Conservation (phyloP, 2,329 filamentous ascomycete species). For the Monilinia fructigena region DNA sequence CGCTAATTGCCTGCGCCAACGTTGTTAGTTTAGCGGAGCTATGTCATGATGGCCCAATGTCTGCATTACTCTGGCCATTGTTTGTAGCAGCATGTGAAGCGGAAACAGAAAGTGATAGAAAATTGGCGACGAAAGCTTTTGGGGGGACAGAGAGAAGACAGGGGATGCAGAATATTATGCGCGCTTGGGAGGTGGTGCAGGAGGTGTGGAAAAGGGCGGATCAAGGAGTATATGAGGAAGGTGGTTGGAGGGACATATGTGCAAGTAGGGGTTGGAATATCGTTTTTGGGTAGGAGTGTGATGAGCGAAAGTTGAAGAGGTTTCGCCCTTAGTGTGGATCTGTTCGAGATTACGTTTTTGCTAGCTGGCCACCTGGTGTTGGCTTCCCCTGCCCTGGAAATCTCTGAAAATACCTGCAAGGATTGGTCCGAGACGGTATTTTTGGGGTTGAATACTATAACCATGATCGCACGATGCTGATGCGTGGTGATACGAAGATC, state of each 20-base stretch:
- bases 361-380: neutral
- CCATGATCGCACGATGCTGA: neutral
- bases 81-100: slow-evolving; percentile 64
- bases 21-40: slow-evolving; percentile 49
- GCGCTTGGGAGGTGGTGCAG: slow-evolving; percentile 58
- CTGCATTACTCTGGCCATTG: slow-evolving; percentile 62
- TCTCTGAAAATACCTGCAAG: neutral
- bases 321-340: too few relatives aligned
- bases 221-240: slow-evolving; percentile 23
- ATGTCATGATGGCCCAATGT: slow-evolving; percentile 53
- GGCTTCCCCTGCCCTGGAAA: neutral
- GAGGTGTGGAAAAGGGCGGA: slow-evolving; percentile 61
- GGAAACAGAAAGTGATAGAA: slow-evolving; percentile 48
- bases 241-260: slow-evolving; percentile 53
- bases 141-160: slow-evolving; percentile 54
- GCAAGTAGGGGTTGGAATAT: slow-evolving; percentile 57
- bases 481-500: too few relatives aligned
- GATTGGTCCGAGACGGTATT: neutral
- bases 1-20: slow-evolving; percentile 53
- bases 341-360: neutral
- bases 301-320: neutral
- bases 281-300: slow-evolving; percentile 50
- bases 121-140: slow-evolving; percentile 53
- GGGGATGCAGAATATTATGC: slow-evolving; percentile 64
- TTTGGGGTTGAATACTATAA: neutral